These are phyloP conservation scores for Diaporthe eres DNA, from an alignment of 2,329 filamentous ascomycete species.

Conservation along the genomic window DNA sequence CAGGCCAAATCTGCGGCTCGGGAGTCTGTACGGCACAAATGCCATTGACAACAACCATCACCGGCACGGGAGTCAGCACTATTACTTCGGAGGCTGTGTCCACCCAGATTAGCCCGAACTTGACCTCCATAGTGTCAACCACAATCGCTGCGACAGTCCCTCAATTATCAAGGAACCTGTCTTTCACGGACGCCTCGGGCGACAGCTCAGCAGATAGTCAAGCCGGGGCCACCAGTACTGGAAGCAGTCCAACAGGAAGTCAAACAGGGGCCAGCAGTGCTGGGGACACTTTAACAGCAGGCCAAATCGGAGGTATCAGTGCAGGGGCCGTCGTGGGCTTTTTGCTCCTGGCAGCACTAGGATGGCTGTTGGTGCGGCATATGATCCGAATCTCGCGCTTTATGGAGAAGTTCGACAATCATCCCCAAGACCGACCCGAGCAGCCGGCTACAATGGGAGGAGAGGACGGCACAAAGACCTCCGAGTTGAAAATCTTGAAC, in stretches of 20 bases:
- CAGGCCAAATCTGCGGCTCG: background rate
- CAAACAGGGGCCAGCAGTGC: background rate
- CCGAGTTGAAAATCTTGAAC: background rate
- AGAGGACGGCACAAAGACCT: background rate
- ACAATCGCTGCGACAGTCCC: background rate
- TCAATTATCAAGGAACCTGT: background rate
- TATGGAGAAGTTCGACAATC: conserved; percentile 21
- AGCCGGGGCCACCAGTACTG: background rate
- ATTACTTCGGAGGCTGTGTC: background rate
- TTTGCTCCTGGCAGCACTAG: background rate
- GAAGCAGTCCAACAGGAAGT: background rate
- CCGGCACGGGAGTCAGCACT: background rate
- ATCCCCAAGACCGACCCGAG: background rate
- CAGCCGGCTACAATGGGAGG: background rate
- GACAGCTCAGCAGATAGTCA: background rate
- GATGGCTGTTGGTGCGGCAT: background rate
- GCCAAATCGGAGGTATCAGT: conserved; percentile 12
- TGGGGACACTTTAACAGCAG: background rate
- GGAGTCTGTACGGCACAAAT: background rate
- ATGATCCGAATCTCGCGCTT: conserved; percentile 20
- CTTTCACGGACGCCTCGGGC: background rate
- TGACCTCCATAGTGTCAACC: background rate
- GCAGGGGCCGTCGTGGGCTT: conserved; percentile 18
- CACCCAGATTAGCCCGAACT: background rate
- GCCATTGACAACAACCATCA: background rate